Conservation (phyloP, 2,329 filamentous ascomycete genomes). For the Leptosphaerulina australis region DNA sequence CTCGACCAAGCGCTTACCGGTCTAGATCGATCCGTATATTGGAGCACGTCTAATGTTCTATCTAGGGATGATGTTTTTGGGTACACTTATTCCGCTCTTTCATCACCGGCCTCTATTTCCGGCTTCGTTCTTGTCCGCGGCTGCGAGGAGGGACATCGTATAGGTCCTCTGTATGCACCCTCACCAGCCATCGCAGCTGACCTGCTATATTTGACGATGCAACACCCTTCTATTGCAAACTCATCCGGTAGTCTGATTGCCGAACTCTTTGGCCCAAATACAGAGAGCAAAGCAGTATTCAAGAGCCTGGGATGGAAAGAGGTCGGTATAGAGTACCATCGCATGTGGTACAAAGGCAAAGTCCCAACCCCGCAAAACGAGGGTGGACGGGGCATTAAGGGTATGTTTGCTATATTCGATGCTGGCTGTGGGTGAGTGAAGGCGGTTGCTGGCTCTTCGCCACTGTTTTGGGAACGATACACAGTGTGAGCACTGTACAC, state of each 20-base stretch:
- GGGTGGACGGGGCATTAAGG: neutral
- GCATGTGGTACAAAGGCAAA: constrained; percentile 42
- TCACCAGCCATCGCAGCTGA: constrained; percentile 29
- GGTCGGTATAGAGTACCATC: constrained; percentile 40
- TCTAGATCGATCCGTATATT: constrained; percentile 39
- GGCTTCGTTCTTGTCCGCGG: constrained; percentile 43
- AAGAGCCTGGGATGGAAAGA: constrained; percentile 42
- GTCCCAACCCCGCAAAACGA: neutral
- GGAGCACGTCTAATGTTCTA: constrained; percentile 38
- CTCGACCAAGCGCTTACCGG: constrained; percentile 42
- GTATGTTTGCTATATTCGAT: neutral
- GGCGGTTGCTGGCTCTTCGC: neutral
- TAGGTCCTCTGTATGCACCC: constrained; percentile 48
- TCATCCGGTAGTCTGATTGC: constrained; percentile 34
- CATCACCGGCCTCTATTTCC: constrained; percentile 26
- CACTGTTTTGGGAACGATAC: too few species aligned
- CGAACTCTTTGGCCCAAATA: constrained; percentile 38
- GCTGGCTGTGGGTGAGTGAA: neutral
- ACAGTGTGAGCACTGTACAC: neutral
- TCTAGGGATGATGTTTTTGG: constrained; percentile 38
- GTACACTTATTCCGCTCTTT: constrained; percentile 25
- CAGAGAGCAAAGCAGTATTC: constrained; percentile 36
- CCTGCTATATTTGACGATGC: constrained; percentile 37
- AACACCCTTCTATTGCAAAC: constrained; percentile 15
- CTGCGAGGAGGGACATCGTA: constrained; percentile 40